Conservation (phyloP, 2,329 filamentous ascomycete species). For the Sordariomycetes sp. region DNA sequence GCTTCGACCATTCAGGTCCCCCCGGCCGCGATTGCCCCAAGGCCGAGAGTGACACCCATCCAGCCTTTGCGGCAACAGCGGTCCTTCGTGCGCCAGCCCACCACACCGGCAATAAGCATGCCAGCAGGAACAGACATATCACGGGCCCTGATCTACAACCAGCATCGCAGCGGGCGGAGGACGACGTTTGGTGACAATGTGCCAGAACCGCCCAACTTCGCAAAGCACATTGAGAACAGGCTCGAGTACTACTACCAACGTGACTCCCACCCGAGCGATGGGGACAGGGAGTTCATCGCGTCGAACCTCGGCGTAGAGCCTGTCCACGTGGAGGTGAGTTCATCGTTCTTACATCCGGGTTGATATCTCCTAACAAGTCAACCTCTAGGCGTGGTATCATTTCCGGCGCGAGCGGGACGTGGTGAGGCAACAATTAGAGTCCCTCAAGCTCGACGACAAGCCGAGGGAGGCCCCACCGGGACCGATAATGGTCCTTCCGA, state of each 20-base stretch:
- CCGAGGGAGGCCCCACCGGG: conserved; percentile 18
- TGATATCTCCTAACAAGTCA: conserved; percentile 7
- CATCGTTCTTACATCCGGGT: not conserved
- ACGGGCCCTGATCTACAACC: conserved; percentile 32
- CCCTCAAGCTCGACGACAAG: conserved; percentile 27
- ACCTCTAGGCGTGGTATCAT: conserved; percentile 36
- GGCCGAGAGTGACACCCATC: not conserved
- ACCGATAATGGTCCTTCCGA: conserved; percentile 37
- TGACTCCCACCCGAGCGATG: conserved; percentile 35
- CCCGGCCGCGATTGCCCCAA: not conserved
- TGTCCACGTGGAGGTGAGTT: conserved; percentile 35
- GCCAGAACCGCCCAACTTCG: conserved; percentile 32
- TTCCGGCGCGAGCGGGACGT: conserved; percentile 38
- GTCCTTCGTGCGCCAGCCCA: conserved; percentile 9
- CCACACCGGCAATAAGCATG: not conserved
- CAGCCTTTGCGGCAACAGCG: conserved; percentile 9
- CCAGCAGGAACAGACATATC: conserved; percentile 17
- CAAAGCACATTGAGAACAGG: conserved; percentile 35
- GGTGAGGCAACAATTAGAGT: conserved; percentile 31
- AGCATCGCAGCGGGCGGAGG: conserved; percentile 27
- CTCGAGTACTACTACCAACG: conserved; percentile 42
- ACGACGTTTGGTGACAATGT: conserved; percentile 25
- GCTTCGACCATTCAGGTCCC: not conserved
- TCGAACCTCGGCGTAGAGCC: conserved; percentile 42
- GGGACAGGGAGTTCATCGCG: conserved; percentile 40